Evolutionary conservation across 1,284 basidiomycete genomes (phyloP), one percentile per base, ranked within the genome.

Genomic region (Cutaneotrichosporon sp.): DNA sequence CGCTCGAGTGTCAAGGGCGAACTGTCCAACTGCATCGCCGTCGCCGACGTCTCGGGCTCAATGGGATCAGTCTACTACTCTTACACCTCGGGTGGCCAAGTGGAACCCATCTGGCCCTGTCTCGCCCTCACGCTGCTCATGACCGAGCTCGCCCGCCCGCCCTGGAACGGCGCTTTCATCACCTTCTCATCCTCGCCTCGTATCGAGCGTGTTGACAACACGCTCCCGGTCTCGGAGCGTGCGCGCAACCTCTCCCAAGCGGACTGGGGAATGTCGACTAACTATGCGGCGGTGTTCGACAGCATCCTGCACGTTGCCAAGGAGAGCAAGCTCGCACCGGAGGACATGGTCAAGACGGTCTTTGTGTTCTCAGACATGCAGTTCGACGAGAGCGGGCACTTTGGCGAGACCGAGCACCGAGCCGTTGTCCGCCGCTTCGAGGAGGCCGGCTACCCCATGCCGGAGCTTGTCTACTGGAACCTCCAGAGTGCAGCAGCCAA

Each of bases 301-400:
- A 46, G 68, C 13, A 73, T 90, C 21, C 83, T 90, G 8, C 84
- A 85, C 0, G 83, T 86, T 5, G 88, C 88, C 5, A 69, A 84
- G 61, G 70, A 82, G 69, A 77, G 86, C 70, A 80, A 84, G 0
- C 78, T 90, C n/a, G 80, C 82, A 56, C 83, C 82, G 63, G 86
- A 87, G 58, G 84, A 89, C 60, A 90, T 90, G 88, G 83, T 90
- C 64, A 87, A 88, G 79, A 84, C 86, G 14, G 76, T 90, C 0
- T 89, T 90, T 71, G 83, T 90, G 50, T 90, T 90, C 75, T 85
- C 84, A 5, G 88, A 90, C 72, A 90, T 90, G 89, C 88, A 90
- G 77, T 90, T 90, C 67, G 87, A 90, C 73, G 5, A 30, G 16
- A 26, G 26, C 11, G 40, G 14, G 5, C 57, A 21, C 5, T 70